Percentiles rank a stretch among this genome's conserved stretches.
Conservation (phyloP, 257 asterid genomes). For the Rehmannia glutinosa region DNA sequence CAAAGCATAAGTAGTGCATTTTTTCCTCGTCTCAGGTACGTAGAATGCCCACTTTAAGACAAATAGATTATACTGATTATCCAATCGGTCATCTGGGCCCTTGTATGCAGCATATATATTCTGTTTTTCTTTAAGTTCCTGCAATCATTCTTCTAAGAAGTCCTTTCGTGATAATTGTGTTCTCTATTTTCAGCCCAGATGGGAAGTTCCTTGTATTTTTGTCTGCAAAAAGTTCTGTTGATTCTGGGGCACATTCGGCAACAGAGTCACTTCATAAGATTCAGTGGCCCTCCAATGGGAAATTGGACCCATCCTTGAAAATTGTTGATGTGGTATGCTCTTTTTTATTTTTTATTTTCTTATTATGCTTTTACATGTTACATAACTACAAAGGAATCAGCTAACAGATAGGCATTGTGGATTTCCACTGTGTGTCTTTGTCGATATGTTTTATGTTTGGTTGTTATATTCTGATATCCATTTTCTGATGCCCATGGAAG, state of each 20-base stretch:
- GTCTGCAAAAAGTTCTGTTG: constrained; percentile 72
- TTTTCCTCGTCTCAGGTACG: constrained; percentile 84
- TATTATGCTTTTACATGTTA: background rate
- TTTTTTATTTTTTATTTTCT: background rate
- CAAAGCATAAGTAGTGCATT: constrained; percentile 69
- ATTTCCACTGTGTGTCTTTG: no score
- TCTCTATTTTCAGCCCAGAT: constrained; percentile 60
- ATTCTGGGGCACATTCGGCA: constrained; percentile 81
- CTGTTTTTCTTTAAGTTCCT: background rate
- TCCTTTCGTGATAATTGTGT: constrained; percentile 3
- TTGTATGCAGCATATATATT: background rate
- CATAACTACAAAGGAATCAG: background rate
- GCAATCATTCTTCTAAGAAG: background rate
- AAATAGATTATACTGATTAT: background rate
- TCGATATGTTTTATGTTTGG: no score
- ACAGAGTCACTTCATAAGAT: constrained; percentile 81
- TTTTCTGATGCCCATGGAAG: no score
- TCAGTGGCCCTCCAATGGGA: constrained; percentile 71
- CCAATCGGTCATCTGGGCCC: background rate
- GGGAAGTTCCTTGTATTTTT: constrained; percentile 72
- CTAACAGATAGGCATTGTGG: no score
- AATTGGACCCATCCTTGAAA: constrained; percentile 35
- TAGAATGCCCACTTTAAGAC: background rate
- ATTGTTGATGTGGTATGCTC: constrained; percentile 65
- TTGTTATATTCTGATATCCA: no score